Evolutionary conservation across 2,329 filamentous ascomycete genomes (phyloP), one percentile per base, ranked within the genome.

Genomic region (Thermothelomyces thermophilus): DNA sequence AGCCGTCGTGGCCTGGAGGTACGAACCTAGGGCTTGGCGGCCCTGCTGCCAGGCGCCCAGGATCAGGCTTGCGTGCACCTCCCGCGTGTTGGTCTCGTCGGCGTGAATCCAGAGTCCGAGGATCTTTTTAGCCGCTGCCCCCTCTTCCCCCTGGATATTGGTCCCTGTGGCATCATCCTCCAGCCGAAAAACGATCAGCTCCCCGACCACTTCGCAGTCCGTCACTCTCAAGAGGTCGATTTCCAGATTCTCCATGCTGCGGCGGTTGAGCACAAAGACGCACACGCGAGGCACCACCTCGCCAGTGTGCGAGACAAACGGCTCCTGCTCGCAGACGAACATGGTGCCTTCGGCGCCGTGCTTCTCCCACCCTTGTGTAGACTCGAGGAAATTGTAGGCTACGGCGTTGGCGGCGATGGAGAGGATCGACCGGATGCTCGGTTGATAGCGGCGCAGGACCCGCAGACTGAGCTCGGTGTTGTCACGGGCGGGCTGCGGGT

Each of bases 381-480:
- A 68, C 41, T 80, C 74, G 54, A 76, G 80, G 70, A 94, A 93
- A 41, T 78, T 79, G 73, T 96, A 97, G 58, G 96, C 78, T 31
- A 93, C 87, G 22, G 87, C 86, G 62, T 91, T 95, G 28, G 87
- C 84, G 5, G 89, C 89, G 58, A 93, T 85, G 55, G 86, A 84
- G 56, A 89, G 74, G 63, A 96, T 89, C 46, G 76, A 72, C 51
- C 74, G 73, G 56, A 96, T 81, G 51, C 80, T 77, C 28, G 89
- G 86, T 51, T 88, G 80, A 70, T 95, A 87, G 58, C 89, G 86
- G 52, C 79, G 83, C 31, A 97, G 76, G 34, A 96, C 91, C 42
- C 81, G 76, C 57, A 95, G 76, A 72, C 97, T 97, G 63, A 97
- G 83, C 58, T 94, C 85, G 48, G 85, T 86, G 67, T 90, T 93